A percentile compares a stretch with the other conserved stretches of the same genome.
phyloP scores from a whole-genome alignment of 2,329 filamentous ascomycete genomes.

The Onygena corvina region DNA sequence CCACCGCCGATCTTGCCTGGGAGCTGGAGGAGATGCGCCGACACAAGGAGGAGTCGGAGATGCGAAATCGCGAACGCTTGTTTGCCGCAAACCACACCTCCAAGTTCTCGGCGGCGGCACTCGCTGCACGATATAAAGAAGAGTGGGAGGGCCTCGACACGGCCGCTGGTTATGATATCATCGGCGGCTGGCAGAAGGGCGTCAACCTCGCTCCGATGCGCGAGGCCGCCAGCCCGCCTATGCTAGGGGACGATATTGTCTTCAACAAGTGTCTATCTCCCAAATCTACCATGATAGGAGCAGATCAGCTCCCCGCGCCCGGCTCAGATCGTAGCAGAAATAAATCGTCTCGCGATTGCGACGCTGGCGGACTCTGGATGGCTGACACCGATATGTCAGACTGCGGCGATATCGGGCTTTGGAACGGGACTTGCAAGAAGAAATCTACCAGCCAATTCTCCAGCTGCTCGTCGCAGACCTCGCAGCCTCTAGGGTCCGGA shows the following conservation, averaged over 20 bases:
- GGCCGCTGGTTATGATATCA: slow-evolving; percentile 1
- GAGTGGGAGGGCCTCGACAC: slow-evolving; percentile 8
- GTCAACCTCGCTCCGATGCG: slow-evolving; percentile 41
- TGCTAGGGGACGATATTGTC: slow-evolving; percentile 69
- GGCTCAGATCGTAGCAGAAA: slow-evolving; percentile 23
- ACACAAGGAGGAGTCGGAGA: slow-evolving; percentile 55
- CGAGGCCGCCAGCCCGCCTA: slow-evolving; percentile 59
- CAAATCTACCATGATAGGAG: slow-evolving; percentile 70
- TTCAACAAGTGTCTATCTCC: slow-evolving; percentile 77
- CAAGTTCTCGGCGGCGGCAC: slow-evolving; percentile 24
- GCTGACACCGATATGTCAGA: slow-evolving; percentile 49
- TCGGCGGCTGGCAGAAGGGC: slow-evolving; percentile 18
- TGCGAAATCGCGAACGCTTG: slow-evolving; percentile 23
- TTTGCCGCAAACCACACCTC: slow-evolving; percentile 15
- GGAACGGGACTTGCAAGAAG: slow-evolving; percentile 35
- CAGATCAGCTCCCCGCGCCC: slow-evolving; percentile 51
- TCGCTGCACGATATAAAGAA: slow-evolving; percentile 18
- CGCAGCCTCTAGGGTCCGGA: not conserved
- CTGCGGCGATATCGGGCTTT: slow-evolving; percentile 35
- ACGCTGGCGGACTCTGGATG: slow-evolving; percentile 58
- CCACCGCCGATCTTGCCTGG: slow-evolving; percentile 46
- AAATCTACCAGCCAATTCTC: not conserved
- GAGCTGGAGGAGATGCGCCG: slow-evolving; percentile 71
- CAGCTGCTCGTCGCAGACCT: not conserved
- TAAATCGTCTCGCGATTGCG: slow-evolving; percentile 39